These are phyloP conservation scores for Metschnikowia baotianmanensis DNA, from an alignment of 805 yeast genomes.

Conservation along the genomic window DNA sequence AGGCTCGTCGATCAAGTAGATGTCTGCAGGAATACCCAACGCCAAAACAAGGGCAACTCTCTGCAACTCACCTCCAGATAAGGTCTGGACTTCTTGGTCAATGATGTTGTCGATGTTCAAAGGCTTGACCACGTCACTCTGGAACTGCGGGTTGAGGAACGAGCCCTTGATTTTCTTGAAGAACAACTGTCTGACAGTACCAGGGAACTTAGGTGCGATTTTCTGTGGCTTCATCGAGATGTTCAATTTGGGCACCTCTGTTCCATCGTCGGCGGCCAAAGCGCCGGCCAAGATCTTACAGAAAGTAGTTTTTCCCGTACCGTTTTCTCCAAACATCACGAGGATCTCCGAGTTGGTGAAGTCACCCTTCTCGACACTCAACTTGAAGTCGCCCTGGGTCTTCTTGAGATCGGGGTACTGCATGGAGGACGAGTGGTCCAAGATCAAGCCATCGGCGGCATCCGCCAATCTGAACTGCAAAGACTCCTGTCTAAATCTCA, in stretches of 20 bases:
- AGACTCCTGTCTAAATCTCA: slow-evolving; percentile 95
- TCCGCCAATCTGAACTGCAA: slow-evolving; percentile 91
- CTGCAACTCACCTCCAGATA: slow-evolving; percentile 99
- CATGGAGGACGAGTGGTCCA: slow-evolving; percentile 78
- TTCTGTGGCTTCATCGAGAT: slow-evolving; percentile 99
- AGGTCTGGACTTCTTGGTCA: slow-evolving; percentile 95
- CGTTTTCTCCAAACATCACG: slow-evolving; percentile 99
- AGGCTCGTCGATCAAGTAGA: slow-evolving; percentile 97
- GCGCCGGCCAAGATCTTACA: slow-evolving; percentile 95
- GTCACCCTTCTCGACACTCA: slow-evolving; percentile 79
- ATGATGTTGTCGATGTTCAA: slow-evolving; percentile 88
- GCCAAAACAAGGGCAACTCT: slow-evolving; percentile 97
- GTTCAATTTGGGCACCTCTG: slow-evolving; percentile 79
- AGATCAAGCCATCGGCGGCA: slow-evolving; percentile 71
- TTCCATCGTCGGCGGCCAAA: slow-evolving; percentile 78
- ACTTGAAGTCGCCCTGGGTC: slow-evolving; percentile 95
- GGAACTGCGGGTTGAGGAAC: slow-evolving; percentile 95
- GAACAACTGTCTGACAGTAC: slow-evolving; percentile 97
- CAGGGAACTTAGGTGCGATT: slow-evolving; percentile 97
- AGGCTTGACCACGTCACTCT: slow-evolving; percentile 97
- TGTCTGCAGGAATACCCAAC: slow-evolving; percentile 92
- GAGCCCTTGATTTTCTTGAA: slow-evolving; percentile 94
- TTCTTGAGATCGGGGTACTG: slow-evolving; percentile 78
- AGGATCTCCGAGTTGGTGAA: slow-evolving; percentile 95
- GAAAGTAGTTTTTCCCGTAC: slow-evolving; percentile 98